Percentiles rank a stretch among this genome's conserved stretches.
phyloP scores from a whole-genome alignment of 768 basidiomycete genomes.

The Leccinum subgranulosum region DNA sequence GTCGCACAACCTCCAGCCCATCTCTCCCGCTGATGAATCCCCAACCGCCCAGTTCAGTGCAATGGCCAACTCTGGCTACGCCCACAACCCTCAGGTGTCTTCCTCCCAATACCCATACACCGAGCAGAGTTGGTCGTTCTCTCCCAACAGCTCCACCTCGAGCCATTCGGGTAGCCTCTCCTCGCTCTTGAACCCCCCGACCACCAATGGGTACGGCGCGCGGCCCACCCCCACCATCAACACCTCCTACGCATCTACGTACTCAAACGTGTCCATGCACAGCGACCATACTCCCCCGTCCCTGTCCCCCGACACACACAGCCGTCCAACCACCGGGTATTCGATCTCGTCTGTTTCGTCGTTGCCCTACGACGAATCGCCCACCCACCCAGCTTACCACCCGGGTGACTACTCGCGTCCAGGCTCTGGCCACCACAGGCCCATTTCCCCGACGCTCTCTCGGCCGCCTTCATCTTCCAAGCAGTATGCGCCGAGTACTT shows the following conservation, averaged over 20 bases:
- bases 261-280: conserved; percentile 67
- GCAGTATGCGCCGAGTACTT: conserved; percentile 45
- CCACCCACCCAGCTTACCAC: conserved; percentile 37
- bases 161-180: conserved; percentile 73
- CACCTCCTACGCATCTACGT: conserved; percentile 64
- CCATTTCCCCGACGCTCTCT: conserved; percentile 58
- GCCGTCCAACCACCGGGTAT: conserved; percentile 82
- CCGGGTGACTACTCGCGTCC: conserved; percentile 66
- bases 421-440: conserved; percentile 67
- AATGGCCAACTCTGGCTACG: conserved; percentile 33
- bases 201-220: conserved; percentile 37
- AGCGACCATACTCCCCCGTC: conserved; percentile 66
- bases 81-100: conserved; percentile 34
- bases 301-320: conserved; percentile 67
- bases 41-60: conserved; percentile 47
- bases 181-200: conserved; percentile 71
- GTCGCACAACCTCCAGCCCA: conserved; percentile 57
- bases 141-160: conserved; percentile 51
- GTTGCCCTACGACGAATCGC: conserved; percentile 62
- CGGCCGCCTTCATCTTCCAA: conserved; percentile 69
- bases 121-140: conserved; percentile 56
- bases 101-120: conserved; percentile 62
- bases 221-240: conserved; percentile 70
- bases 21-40: conserved; percentile 69
- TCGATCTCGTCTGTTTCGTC: conserved; percentile 83